Conservation (phyloP, 345 rosid genomes). For the Brassica cretica region DNA sequence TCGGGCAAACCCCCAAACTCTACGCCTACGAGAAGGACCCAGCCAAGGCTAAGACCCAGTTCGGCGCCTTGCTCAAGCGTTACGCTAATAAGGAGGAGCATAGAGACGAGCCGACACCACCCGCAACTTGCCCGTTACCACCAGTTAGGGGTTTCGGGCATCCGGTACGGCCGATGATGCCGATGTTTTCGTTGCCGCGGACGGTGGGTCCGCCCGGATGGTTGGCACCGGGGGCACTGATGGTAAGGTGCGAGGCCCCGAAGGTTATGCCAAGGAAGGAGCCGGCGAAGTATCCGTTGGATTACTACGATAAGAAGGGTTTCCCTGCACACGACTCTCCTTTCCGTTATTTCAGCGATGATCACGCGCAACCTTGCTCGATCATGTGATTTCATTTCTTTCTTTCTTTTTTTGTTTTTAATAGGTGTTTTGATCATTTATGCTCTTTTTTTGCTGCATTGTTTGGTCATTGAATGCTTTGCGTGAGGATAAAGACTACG, state of each 20-base stretch:
- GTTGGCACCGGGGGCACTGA: background rate
- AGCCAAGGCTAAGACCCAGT: conserved; percentile 13
- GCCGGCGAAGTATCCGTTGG: conserved; percentile 25
- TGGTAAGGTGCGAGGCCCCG: conserved; percentile 12
- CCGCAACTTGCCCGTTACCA: background rate
- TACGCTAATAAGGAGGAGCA: background rate
- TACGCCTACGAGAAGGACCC: conserved; percentile 35
- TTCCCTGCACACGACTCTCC: background rate
- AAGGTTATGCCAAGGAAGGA: background rate
- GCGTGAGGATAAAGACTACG: too few species aligned
- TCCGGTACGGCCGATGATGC: conserved; percentile 5
- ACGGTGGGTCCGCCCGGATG: conserved; percentile 22
- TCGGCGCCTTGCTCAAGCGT: conserved; percentile 21
- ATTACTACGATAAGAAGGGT: background rate
- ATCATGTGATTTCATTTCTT: conserved; percentile 27
- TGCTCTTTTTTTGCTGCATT: too few species aligned
- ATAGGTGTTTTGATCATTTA: too few species aligned
- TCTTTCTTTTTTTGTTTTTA: too few species aligned
- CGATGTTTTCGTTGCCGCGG: conserved; percentile 13
- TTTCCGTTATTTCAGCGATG: conserved; percentile 12
- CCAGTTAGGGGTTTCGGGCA: conserved; percentile 9
- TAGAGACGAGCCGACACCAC: background rate
- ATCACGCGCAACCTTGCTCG: conserved; percentile 25
- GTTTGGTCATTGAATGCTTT: too few species aligned
- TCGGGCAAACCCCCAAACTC: conserved; percentile 20